Conservation (phyloP, 148 eudicot species). For the Silene conica region DNA sequence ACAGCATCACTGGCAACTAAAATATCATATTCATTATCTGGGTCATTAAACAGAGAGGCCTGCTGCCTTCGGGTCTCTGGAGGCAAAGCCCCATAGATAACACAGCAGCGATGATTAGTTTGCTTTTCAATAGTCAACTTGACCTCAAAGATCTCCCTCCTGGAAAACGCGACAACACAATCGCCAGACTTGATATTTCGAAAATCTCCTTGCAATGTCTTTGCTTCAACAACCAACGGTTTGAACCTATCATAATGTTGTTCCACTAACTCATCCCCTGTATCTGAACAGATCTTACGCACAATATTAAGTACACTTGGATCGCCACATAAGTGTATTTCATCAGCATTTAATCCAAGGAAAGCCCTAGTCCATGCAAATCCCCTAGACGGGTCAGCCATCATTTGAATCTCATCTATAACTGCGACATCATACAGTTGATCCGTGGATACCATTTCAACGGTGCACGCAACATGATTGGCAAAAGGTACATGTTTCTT, state of each 20-base stretch:
- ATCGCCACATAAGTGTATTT: slow-evolving; percentile 95
- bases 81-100: slow-evolving; percentile 94
- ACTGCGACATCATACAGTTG: slow-evolving; percentile 89
- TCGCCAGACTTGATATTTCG: slow-evolving; percentile 83
- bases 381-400: slow-evolving; percentile 74
- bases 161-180: slow-evolving; percentile 95
- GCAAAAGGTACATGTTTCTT: slow-evolving; percentile 78
- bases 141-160: slow-evolving; percentile 96
- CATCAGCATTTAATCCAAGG: slow-evolving; percentile 90
- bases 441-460: slow-evolving; percentile 90
- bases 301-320: slow-evolving; percentile 86
- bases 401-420: slow-evolving; percentile 97
- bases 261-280: slow-evolving; percentile 85
- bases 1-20: slow-evolving; percentile 99
- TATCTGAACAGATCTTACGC: slow-evolving; percentile 69
- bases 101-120: slow-evolving; percentile 90
- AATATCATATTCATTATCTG: slow-evolving; percentile 72
- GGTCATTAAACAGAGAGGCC: slow-evolving; percentile 78
- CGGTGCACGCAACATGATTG: slow-evolving; percentile 88
- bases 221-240: slow-evolving; percentile 91
- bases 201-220: slow-evolving; percentile 82
- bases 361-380: slow-evolving; percentile 96
- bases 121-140: slow-evolving; percentile 84
- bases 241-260: slow-evolving; percentile 82
- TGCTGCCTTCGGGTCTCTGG: slow-evolving; percentile 97